Evolutionary conservation across 148 eudicot genomes (phyloP).

Genomic region (Heliosperma pusillum): DNA sequence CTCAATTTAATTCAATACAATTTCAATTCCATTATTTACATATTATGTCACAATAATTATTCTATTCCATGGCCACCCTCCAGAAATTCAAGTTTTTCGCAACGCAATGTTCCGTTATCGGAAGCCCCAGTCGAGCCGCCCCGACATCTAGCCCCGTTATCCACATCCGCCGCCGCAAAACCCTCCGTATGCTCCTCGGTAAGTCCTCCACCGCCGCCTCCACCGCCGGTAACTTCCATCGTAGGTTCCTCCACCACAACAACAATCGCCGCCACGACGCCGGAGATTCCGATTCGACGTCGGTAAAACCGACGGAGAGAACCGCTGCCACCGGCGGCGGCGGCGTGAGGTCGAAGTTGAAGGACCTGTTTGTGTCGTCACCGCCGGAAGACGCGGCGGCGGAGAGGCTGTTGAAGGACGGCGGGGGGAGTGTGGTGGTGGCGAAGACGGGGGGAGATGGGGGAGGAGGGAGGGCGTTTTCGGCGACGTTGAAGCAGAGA

Average conservation of each 20-base stretch:
- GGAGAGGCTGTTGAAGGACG: slow-evolving; percentile 21
- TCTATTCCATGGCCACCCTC: slow-evolving; percentile 49
- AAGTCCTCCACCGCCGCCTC: slow-evolving; percentile 25
- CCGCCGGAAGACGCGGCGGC: slow-evolving; percentile 29
- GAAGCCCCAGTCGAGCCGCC: slow-evolving; percentile 71
- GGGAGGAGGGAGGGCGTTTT: slow-evolving; percentile 46
- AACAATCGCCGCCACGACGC: slow-evolving; percentile 21
- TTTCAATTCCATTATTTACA: background rate
- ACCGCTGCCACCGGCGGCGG: background rate
- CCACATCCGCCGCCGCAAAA: slow-evolving; percentile 93
- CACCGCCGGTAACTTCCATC: slow-evolving; percentile 21
- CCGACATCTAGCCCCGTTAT: slow-evolving; percentile 80
- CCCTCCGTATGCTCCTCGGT: slow-evolving; percentile 83
- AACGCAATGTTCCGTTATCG: slow-evolving; percentile 68
- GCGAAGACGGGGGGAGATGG: slow-evolving; percentile 21
- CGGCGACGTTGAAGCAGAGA: slow-evolving; percentile 72
- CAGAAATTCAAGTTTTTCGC: slow-evolving; percentile 90
- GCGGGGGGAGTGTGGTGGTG: slow-evolving; percentile 22
- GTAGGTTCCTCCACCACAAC: slow-evolving; percentile 24
- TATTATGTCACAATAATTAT: background rate
- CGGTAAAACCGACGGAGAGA: slow-evolving; percentile 19
- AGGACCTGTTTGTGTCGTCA: slow-evolving; percentile 72
- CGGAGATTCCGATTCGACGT: slow-evolving; percentile 2
- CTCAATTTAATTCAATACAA: too few relatives aligned
- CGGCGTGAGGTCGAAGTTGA: slow-evolving; percentile 52